These are phyloP conservation scores for Malania oleifera DNA, from an alignment of 164 flowering plant genomes.

Conservation along the genomic window DNA sequence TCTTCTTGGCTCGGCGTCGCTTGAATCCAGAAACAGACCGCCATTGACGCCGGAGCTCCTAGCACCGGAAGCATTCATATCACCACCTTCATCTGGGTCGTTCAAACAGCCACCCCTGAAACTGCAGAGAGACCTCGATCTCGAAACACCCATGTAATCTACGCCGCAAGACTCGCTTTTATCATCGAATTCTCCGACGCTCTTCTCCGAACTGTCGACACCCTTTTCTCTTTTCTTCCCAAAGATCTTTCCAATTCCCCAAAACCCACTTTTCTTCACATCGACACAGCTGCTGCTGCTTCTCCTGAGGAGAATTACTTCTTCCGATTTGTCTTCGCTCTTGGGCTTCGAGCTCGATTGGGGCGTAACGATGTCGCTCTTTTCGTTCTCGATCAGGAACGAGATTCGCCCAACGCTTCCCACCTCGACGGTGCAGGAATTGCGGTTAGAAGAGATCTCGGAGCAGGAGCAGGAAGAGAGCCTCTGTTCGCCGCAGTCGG, in stretches of 20 bases:
- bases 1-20: not conserved
- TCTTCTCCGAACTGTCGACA: constrained; percentile 3
- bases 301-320: constrained; percentile 39
- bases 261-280: constrained; percentile 45
- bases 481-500: constrained; percentile 81
- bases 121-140: constrained; percentile 54
- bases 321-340: constrained; percentile 26
- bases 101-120: constrained; percentile 39
- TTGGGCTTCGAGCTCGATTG: constrained; percentile 13
- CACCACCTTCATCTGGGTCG: constrained; percentile 35
- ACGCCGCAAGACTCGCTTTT: constrained; percentile 41
- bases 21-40: constrained; percentile 5
- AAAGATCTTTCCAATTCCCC: constrained; percentile 51
- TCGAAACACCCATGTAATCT: constrained; percentile 39
- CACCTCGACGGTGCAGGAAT: constrained; percentile 46
- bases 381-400: constrained; percentile 67
- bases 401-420: constrained; percentile 78
- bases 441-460: constrained; percentile 45
- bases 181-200: constrained; percentile 23
- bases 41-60: constrained; percentile 28
- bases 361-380: constrained; percentile 2
- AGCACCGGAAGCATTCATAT: constrained; percentile 26
- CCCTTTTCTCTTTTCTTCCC: constrained; percentile 36
- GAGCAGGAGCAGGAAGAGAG: constrained; percentile 86
- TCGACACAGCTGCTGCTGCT: constrained; percentile 53